Evolutionary conservation across 805 yeast species (phyloP).

Genomic region (Nakazawaea pomicola): DNA sequence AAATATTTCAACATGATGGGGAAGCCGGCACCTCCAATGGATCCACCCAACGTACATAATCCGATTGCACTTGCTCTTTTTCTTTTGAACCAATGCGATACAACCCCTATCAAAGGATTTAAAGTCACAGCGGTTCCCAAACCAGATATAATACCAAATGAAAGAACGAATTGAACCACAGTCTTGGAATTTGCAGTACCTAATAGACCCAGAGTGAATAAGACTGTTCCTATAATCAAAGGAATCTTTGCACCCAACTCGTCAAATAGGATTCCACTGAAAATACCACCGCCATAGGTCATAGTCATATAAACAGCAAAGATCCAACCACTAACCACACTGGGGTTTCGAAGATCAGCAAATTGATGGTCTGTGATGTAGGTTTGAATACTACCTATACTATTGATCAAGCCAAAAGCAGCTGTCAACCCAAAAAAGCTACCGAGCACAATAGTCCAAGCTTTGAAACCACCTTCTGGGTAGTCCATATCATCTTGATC

Average conservation of each 20-base stretch:
- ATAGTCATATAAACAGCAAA: slow-evolving; percentile 53
- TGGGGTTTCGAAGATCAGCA: slow-evolving; percentile 35
- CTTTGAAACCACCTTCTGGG: slow-evolving; percentile 59
- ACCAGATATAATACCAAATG: slow-evolving; percentile 36
- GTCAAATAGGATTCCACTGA: slow-evolving; percentile 57
- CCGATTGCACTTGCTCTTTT: slow-evolving; percentile 35
- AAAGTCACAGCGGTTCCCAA: slow-evolving; percentile 38
- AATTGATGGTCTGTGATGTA: slow-evolving; percentile 55
- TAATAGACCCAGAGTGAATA: slow-evolving; percentile 44
- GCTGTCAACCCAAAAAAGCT: slow-evolving; percentile 51
- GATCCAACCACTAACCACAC: slow-evolving; percentile 62
- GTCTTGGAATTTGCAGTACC: slow-evolving; percentile 39
- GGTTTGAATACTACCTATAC: slow-evolving; percentile 42
- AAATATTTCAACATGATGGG: slow-evolving; percentile 49
- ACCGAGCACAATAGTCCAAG: slow-evolving; percentile 55
- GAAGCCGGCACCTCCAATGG: slow-evolving; percentile 59
- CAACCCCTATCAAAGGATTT: slow-evolving; percentile 39
- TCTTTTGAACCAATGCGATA: slow-evolving; percentile 40
- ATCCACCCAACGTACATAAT: slow-evolving; percentile 46
- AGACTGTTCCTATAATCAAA: slow-evolving; percentile 33
- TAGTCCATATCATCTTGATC: slow-evolving; percentile 15
- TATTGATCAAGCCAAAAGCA: slow-evolving; percentile 51
- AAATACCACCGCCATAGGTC: slow-evolving; percentile 41
- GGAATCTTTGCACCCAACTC: slow-evolving; percentile 42
- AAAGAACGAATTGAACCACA: slow-evolving; percentile 35